Evolutionary conservation across 768 basidiomycete species (phyloP), one percentile per base, ranked within the genome.

Genomic region (Albatrellus ellisii): DNA sequence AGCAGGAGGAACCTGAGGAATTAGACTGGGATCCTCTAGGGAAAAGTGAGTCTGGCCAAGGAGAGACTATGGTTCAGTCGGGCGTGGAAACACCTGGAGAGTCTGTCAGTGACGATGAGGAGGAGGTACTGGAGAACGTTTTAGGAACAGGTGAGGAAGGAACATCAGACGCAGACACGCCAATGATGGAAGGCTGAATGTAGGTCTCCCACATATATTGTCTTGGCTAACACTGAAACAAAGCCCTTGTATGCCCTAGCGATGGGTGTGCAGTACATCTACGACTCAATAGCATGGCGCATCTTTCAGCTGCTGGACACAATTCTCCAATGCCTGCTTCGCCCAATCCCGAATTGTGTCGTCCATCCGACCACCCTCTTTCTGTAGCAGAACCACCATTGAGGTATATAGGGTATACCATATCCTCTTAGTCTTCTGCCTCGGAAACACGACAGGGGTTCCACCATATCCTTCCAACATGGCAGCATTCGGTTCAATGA

Each of bases 1-100:
- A 79, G 52, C 73, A 75, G 11, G 83, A 82, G 48, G 83, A 86
- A 56, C 81, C 80, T 3, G 81, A 85, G 50, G 84, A 85, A 47
- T 59, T 82, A 27, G 75, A 73, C 15, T 81, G n/a, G n/a, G n/a
- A n/a, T n/a, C n/a, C n/a, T n/a, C n/a, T n/a, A n/a, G n/a, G n/a
- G n/a, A n/a, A n/a, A n/a, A n/a, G n/a, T n/a, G n/a, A n/a, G n/a
- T n/a, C n/a, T n/a, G n/a, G n/a, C n/a, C n/a, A n/a, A n/a, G n/a
- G n/a, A n/a, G n/a, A n/a, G n/a, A n/a, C n/a, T n/a, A n/a, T n/a
- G n/a, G n/a, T n/a, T n/a, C n/a, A n/a, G n/a, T n/a, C n/a, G n/a
- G n/a, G n/a, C n/a, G n/a, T n/a, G n/a, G n/a, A n/a, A n/a, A n/a
- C n/a, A n/a, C n/a, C n/a, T n/a, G n/a, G n/a, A n/a, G n/a, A n/a